phyloP scores from a whole-genome alignment of 2,329 filamentous ascomycete genomes.

The Sporothrix euskadiensis region DNA sequence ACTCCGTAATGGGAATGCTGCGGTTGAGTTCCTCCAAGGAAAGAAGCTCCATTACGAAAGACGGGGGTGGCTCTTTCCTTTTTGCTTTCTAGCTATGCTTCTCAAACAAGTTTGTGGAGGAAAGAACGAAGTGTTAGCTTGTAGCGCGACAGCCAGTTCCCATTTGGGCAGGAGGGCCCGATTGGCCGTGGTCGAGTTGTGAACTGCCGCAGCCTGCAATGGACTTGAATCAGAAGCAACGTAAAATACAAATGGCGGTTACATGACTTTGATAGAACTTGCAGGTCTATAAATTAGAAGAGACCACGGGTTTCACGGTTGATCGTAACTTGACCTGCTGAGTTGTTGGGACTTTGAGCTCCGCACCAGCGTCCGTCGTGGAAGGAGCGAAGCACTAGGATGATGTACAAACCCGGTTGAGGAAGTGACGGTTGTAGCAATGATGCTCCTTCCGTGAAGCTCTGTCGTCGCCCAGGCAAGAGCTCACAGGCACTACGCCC shows the following conservation, averaged over 20 bases:
- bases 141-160: not conserved
- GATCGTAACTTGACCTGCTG: not conserved
- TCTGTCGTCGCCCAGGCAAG: not conserved
- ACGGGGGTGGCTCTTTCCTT: not conserved
- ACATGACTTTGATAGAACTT: not conserved
- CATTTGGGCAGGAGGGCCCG: slow-evolving; percentile 13
- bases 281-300: not conserved
- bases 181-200: not conserved
- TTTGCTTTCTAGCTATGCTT: not conserved
- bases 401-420: too few species aligned
- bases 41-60: not conserved
- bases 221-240: too few species aligned
- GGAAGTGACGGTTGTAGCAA: not conserved
- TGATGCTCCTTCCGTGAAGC: not conserved
- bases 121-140: not conserved
- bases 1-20: not conserved
- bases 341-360: not conserved
- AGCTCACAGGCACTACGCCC: not conserved
- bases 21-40: not conserved
- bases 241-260: not conserved
- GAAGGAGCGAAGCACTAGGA: not conserved
- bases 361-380: too few species aligned
- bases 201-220: not conserved
- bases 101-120: not conserved
- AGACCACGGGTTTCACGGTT: not conserved